Conservation (phyloP, 768 basidiomycete species). For the Xanthoconium purpureum region DNA sequence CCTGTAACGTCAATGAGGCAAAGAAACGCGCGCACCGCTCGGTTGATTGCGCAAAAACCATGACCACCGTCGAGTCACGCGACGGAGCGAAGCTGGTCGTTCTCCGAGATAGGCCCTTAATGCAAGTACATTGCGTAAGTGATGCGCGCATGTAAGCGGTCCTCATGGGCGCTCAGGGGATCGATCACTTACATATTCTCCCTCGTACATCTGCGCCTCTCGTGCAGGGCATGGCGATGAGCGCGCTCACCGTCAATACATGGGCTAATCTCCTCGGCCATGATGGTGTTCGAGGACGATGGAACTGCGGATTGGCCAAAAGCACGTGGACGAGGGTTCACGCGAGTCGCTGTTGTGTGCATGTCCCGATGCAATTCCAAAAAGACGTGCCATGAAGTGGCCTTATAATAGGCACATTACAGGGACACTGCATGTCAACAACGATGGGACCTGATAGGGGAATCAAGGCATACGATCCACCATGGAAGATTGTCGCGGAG, state of each 20-base stretch:
- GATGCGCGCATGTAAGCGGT: not conserved
- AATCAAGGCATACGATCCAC: conserved; percentile 8
- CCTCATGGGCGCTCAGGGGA: not conserved
- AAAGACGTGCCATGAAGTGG: not conserved
- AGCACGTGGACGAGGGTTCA: not conserved
- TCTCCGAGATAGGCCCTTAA: not conserved
- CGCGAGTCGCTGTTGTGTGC: not conserved
- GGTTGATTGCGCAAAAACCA: not conserved
- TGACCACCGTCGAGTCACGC: not conserved
- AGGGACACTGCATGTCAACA: not conserved
- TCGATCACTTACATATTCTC: not conserved
- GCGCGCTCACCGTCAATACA: conserved; percentile 1
- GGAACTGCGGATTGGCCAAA: not conserved
- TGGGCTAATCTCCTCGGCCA: not conserved
- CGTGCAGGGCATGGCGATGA: not conserved
- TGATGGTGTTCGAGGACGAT: not conserved
- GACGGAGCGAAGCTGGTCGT: not conserved
- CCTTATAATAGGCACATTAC: not conserved
- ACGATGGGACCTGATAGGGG: not conserved
- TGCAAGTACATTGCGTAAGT: not conserved
- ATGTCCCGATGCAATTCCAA: not conserved
- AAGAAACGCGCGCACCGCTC: conserved; percentile 2
- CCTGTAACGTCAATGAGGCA: not conserved
- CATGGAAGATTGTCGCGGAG: not conserved
- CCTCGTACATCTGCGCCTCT: not conserved